Conservation (phyloP, 441 rosid genomes). For the Raphanus hybrid region DNA sequence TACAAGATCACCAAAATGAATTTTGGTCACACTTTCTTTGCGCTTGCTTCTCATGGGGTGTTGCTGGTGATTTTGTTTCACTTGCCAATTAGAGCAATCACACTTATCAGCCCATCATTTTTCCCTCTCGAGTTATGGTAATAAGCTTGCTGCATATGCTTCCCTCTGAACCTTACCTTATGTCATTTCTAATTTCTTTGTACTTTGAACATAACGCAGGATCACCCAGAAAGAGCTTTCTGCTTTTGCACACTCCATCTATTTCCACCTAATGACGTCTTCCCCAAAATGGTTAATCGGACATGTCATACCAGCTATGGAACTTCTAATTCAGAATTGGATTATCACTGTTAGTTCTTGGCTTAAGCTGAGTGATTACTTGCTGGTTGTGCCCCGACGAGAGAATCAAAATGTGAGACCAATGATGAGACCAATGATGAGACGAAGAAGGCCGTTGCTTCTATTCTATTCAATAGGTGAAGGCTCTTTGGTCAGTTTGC, state of each 20-base stretch:
- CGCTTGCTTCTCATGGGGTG: constrained; percentile 26
- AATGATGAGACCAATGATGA: neutral
- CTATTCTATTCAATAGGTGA: constrained; percentile 23
- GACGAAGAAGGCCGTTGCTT: neutral
- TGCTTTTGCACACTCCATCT: neutral
- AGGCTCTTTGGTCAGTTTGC: constrained; percentile 29
- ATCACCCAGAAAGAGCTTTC: neutral
- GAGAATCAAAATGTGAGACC: constrained; percentile 16
- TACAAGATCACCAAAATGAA: constrained; percentile 27
- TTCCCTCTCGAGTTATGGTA: constrained; percentile 36
- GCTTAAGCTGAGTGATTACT: constrained; percentile 35
- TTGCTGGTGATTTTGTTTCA: constrained; percentile 32
- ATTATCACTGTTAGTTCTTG: constrained; percentile 27
- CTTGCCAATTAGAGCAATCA: constrained; percentile 31
- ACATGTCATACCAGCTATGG: neutral
- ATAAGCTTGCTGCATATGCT: constrained; percentile 1
- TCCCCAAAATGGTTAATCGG: neutral
- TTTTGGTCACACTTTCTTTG: constrained; percentile 29
- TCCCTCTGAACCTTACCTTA: constrained; percentile 1
- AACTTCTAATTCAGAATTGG: constrained; percentile 27
- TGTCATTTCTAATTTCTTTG: neutral
- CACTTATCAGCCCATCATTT: constrained; percentile 33
- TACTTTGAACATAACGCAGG: neutral
- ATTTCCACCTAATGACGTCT: neutral
- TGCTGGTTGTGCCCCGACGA: constrained; percentile 27